Conservation (phyloP, 805 yeast species). For the Barnettozyma botsteinii region DNA sequence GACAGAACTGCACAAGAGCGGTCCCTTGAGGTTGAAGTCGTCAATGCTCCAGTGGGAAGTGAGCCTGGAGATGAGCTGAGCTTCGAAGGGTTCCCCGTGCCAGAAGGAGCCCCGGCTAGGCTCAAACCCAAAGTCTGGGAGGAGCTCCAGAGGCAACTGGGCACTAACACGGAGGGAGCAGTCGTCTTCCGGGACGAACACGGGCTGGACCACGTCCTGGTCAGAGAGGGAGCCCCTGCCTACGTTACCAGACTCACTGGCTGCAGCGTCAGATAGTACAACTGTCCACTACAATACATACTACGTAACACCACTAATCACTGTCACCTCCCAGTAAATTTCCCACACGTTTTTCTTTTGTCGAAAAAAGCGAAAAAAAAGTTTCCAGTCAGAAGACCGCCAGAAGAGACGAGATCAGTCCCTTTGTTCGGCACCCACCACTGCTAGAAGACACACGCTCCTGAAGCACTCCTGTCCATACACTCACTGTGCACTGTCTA, state of each 20-base stretch:
- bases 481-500: too few species aligned
- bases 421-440: too few species aligned
- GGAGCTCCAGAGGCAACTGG: slow-evolving; percentile 7
- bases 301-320: too few species aligned
- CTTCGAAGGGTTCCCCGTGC: slow-evolving; percentile 28
- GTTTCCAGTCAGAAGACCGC: slow-evolving; percentile 1
- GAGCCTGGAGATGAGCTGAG: slow-evolving; percentile 35
- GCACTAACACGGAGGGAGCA: slow-evolving; percentile 6
- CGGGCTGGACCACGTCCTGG: neutral
- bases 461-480: too few species aligned
- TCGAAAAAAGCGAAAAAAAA: neutral
- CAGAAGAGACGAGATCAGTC: too few species aligned
- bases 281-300: too few species aligned
- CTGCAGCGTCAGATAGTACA: slow-evolving; percentile 1
- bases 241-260: neutral
- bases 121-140: slow-evolving; percentile 14
- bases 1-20: slow-evolving; percentile 23
- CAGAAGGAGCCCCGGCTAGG: slow-evolving; percentile 1
- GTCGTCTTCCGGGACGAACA: slow-evolving; percentile 8
- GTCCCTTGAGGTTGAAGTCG: slow-evolving; percentile 38
- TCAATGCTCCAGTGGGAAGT: slow-evolving; percentile 38
- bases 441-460: too few species aligned
- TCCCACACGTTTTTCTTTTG: too few species aligned
- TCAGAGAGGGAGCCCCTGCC: neutral
- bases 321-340: too few species aligned